phyloP scores from a whole-genome alignment of 1,284 basidiomycete species.

The Cystobasidium slooffiae region DNA sequence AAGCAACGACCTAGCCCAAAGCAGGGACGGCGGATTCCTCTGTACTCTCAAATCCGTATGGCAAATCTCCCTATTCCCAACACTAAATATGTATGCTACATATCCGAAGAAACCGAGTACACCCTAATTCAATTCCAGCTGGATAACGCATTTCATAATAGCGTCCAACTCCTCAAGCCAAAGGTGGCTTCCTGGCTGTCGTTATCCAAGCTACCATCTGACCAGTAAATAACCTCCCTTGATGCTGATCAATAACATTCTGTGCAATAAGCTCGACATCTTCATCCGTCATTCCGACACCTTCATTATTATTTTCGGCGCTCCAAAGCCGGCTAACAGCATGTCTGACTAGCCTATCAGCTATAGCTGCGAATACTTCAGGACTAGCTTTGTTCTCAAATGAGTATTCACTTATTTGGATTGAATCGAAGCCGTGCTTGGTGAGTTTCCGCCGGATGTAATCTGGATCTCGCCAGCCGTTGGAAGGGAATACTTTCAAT shows the following conservation, averaged over 20 bases:
- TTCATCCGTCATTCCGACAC: neutral
- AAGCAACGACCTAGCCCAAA: no score
- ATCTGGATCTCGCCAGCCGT: slow-evolving; percentile 24
- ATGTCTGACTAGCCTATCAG: slow-evolving; percentile 14
- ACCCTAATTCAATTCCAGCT: no score
- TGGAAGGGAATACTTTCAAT: slow-evolving; percentile 18
- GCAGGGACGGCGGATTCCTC: no score
- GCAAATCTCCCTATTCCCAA: no score
- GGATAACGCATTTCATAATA: no score
- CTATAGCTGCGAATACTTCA: neutral
- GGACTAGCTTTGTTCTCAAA: neutral
- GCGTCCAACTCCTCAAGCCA: neutral
- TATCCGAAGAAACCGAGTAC: no score
- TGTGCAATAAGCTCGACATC: slow-evolving; percentile 15
- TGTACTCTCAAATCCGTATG: no score
- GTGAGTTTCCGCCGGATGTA: slow-evolving; percentile 22
- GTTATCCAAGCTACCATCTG: slow-evolving; percentile 19
- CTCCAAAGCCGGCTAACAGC: slow-evolving; percentile 10
- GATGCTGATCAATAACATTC: neutral
- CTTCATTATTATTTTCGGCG: slow-evolving; percentile 1
- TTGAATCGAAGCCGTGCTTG: slow-evolving; percentile 16
- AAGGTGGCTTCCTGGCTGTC: slow-evolving; percentile 6
- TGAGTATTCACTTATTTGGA: slow-evolving; percentile 15
- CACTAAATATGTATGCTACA: no score
- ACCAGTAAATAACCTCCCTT: neutral